Evolutionary conservation across 1,139 yeast genomes (phyloP).

Genomic region (Saccharomyces hybrid): DNA sequence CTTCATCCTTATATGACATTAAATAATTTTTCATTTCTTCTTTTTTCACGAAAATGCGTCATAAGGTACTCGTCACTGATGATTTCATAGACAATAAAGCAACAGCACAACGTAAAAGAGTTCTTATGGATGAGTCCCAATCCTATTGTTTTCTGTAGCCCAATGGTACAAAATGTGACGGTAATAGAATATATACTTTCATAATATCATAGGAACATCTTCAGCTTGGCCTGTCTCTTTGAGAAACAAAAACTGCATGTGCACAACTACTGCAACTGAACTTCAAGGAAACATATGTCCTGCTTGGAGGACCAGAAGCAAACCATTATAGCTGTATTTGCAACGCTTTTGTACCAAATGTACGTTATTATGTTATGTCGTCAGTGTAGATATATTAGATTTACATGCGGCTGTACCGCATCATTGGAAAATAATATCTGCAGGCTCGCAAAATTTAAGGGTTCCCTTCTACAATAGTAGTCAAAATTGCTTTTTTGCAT

Average conservation of each 20-base stretch:
- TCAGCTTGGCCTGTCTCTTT: background rate
- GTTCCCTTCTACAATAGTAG: background rate
- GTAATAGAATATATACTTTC: background rate
- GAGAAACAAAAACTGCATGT: background rate
- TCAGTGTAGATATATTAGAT: background rate
- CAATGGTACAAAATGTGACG: background rate
- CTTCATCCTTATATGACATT: background rate
- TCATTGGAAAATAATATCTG: background rate
- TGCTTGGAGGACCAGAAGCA: background rate
- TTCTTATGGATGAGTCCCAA: background rate
- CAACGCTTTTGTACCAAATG: background rate
- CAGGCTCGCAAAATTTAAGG: background rate
- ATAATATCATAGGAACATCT: background rate
- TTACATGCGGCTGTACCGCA: background rate
- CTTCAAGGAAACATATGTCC: background rate
- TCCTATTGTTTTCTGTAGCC: background rate
- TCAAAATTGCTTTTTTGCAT: background rate
- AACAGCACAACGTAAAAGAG: background rate
- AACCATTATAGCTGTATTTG: background rate
- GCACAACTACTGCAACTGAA: background rate
- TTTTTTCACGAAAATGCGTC: slow-evolving; percentile 1
- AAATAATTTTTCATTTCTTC: background rate
- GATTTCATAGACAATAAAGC: background rate
- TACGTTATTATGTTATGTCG: background rate
- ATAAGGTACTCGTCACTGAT: background rate